These are phyloP conservation scores for Rosellinia necatrix DNA, from an alignment of 2,329 filamentous ascomycete genomes.

Conservation along the genomic window DNA sequence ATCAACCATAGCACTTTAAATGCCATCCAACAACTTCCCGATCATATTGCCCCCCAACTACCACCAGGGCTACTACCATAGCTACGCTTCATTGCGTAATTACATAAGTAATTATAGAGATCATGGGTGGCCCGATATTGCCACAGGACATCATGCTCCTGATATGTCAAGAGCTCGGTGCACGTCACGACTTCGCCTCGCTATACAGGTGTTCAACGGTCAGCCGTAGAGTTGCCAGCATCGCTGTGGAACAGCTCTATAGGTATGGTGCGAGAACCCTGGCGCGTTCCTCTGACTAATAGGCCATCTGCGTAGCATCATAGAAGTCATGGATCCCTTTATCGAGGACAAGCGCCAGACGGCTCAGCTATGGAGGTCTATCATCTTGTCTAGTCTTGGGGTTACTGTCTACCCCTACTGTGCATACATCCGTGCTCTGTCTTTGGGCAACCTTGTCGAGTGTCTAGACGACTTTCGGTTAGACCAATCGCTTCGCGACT, in stretches of 20 bases:
- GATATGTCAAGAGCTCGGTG: conserved; percentile 62
- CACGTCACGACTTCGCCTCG: conserved; percentile 60
- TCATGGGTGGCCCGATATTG: conserved; percentile 41
- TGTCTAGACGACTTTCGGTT: conserved; percentile 59
- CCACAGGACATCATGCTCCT: conserved; percentile 65
- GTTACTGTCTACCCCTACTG: conserved; percentile 71
- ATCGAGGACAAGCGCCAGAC: conserved; percentile 55
- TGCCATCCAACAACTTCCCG: no score
- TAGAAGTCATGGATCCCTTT: conserved; percentile 49
- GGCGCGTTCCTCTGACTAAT: conserved; percentile 27
- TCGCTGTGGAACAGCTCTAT: conserved; percentile 67
- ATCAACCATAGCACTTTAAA: no score
- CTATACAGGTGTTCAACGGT: conserved; percentile 63
- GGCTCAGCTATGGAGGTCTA: conserved; percentile 69
- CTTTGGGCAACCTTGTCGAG: conserved; percentile 64
- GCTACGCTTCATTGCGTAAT: no score
- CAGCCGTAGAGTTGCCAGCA: conserved; percentile 59
- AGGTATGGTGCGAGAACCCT: conserved; percentile 49
- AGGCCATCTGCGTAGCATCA: conserved; percentile 45
- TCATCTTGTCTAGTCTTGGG: conserved; percentile 67
- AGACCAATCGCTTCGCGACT: conserved; percentile 35
- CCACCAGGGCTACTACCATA: no score
- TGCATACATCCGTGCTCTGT: conserved; percentile 66
- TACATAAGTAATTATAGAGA: neutral
- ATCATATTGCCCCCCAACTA: no score